Evolutionary conservation across 495 filamentous ascomycete genomes (phyloP).

Genomic region (Hapsidospora chrysogenum): DNA sequence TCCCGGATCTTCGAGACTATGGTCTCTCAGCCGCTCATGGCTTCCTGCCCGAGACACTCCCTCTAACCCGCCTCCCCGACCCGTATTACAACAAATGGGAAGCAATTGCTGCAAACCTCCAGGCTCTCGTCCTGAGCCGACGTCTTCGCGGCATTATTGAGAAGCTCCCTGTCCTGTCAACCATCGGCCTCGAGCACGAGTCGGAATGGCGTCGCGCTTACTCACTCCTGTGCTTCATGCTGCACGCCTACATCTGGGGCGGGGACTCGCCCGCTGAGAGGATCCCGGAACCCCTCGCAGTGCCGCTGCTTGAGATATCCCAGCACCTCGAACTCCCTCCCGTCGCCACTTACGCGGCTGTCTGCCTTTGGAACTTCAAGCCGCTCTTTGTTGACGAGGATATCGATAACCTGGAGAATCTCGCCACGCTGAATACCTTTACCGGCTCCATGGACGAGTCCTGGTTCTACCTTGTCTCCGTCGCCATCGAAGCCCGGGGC

Average conservation of each 20-base stretch:
- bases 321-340: conserved; percentile 72
- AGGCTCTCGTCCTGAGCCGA: conserved; percentile 68
- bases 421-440: conserved; percentile 73
- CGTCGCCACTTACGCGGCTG: conserved; percentile 85
- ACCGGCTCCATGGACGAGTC: conserved; percentile 95
- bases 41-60: conserved; percentile 74
- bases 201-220: conserved; percentile 89
- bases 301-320: conserved; percentile 67
- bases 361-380: conserved; percentile 93
- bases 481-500: conserved; percentile 88
- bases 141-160: conserved; percentile 63
- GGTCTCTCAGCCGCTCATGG: conserved; percentile 73
- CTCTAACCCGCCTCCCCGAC: conserved; percentile 63
- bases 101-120: conserved; percentile 64
- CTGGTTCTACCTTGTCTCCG: conserved; percentile 93
- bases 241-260: conserved; percentile 92
- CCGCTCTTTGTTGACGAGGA: conserved; percentile 67
- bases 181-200: conserved; percentile 58
- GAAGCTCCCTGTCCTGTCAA: conserved; percentile 64
- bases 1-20: conserved; percentile 69
- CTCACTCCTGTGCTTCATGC: conserved; percentile 69
- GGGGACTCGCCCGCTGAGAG: conserved; percentile 67
- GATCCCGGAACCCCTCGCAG: conserved; percentile 69
- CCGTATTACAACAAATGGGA: conserved; percentile 93
- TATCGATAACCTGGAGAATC: conserved; percentile 66